Conservation (phyloP, 257 asterid species). For the Handroanthus guayacan region DNA sequence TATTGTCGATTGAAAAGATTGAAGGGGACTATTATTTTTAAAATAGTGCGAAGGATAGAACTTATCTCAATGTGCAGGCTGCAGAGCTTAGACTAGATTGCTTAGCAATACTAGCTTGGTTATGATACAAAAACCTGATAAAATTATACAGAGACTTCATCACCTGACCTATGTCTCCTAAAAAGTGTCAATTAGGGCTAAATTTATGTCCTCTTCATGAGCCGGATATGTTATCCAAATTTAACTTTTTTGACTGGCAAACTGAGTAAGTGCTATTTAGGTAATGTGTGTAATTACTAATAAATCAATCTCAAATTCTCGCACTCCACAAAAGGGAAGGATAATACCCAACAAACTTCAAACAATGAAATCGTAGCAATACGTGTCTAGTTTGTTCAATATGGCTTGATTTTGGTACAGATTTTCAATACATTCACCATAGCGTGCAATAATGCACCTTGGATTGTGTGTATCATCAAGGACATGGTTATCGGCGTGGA, state of each 20-base stretch:
- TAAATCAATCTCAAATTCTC: constrained; percentile 14
- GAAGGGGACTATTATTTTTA: too few relatives aligned
- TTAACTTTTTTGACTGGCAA: constrained; percentile 15
- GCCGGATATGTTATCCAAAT: background rate
- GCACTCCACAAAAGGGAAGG: background rate
- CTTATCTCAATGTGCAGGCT: too few relatives aligned
- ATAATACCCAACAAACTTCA: background rate
- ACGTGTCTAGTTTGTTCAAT: background rate
- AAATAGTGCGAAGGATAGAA: too few relatives aligned
- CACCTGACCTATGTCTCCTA: background rate
- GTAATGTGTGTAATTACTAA: constrained; percentile 1
- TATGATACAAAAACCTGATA: too few relatives aligned
- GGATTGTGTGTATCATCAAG: background rate
- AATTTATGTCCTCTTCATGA: background rate
- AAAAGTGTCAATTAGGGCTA: background rate
- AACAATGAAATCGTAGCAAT: background rate
- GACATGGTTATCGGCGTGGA: background rate
- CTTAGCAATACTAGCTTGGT: too few relatives aligned
- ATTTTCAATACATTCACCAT: constrained; percentile 14
- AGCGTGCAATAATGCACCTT: background rate
- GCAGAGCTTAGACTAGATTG: too few relatives aligned
- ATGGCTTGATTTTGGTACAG: constrained; percentile 1
- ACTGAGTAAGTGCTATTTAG: constrained; percentile 23
- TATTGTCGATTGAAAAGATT: background rate
- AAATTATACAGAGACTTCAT: background rate